Evolutionary conservation across 2,329 filamentous ascomycete species (phyloP), one percentile per base, ranked within the genome.

Genomic region (Fusarium albidum): DNA sequence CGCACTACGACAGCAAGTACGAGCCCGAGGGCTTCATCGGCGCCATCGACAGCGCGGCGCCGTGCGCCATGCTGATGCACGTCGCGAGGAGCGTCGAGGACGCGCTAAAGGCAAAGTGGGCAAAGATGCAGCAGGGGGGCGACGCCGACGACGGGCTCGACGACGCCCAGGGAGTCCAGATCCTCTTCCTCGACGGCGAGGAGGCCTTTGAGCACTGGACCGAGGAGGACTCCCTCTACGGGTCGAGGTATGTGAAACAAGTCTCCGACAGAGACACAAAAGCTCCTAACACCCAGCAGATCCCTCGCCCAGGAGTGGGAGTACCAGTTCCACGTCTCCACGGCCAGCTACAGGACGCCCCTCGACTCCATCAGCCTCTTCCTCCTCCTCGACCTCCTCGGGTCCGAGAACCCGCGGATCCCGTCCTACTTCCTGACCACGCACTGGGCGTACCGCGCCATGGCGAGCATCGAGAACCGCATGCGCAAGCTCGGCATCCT

Each of bases 41-140:
- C 1, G 95, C 94, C 1, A 96, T 86, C 12, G 95, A 99, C 70
- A 96, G 92, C 66, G 95, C 95, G 2, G 95, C 91, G 14, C 93
- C 95, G 9, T 98, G 94, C 73, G 95, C 95, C 0, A 92, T 98
- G 82, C 80, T 99, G 52, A 83, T 99, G 84, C 91, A 96, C 71
- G 86, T 89, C 11, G 91, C 93, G 57, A 82, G 88, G 61, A 90
- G 86, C 59, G 84, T 99, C 38, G 93, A 98, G 67, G 81, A 77
- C 2, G 91, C 90, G 3, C 75, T 98, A 70, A 90, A 88, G 26
- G 82, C 82, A 69, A 96, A 94, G 75, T 98, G 95, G 91, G 82
- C 84, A 26, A 81, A 81, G 27, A 91, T 93, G 84, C 73, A 85
- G 59, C 82, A 78, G 5, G 79, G 82, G 4, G 88, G 83, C 6